These are phyloP conservation scores for Balamuthia mandrillaris DNA, from an alignment of 208 protist species.

Conservation along the genomic window DNA sequence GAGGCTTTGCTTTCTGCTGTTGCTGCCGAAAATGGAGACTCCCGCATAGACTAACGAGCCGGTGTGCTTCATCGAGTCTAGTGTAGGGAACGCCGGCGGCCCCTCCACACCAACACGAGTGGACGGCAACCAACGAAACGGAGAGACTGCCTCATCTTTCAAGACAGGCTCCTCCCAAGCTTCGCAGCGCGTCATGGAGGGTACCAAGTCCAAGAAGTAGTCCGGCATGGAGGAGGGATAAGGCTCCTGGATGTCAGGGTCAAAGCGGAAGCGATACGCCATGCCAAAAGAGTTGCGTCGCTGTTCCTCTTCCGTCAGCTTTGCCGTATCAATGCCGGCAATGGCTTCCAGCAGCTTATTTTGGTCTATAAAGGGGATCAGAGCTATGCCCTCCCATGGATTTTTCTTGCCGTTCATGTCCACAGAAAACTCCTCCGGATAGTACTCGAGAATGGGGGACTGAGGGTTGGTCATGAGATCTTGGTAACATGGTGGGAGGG, in stretches of 20 bases:
- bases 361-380: conserved; percentile 58
- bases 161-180: too few relatives aligned
- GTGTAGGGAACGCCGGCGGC: conserved; percentile 17
- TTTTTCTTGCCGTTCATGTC: conserved; percentile 53
- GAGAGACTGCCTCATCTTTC: not conserved
- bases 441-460: conserved; percentile 89
- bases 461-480: conserved; percentile 79
- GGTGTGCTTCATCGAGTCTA: not conserved
- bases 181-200: too few relatives aligned
- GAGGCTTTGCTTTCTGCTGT: conserved; percentile 28
- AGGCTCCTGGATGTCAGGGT: not conserved
- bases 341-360: conserved; percentile 32
- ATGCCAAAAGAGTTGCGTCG: not conserved
- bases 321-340: not conserved
- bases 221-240: not conserved
- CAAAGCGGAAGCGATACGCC: not conserved
- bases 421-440: conserved; percentile 89
- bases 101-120: not conserved
- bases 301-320: not conserved
- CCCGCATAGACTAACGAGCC: conserved; percentile 2
- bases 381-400: conserved; percentile 42
- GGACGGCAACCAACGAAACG: not conserved
- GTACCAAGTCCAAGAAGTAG: not conserved
- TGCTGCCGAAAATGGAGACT: conserved; percentile 10
- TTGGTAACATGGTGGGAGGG: conserved; percentile 68